Conservation (phyloP, 148 eudicot genomes). For the Oxyria digyna region DNA sequence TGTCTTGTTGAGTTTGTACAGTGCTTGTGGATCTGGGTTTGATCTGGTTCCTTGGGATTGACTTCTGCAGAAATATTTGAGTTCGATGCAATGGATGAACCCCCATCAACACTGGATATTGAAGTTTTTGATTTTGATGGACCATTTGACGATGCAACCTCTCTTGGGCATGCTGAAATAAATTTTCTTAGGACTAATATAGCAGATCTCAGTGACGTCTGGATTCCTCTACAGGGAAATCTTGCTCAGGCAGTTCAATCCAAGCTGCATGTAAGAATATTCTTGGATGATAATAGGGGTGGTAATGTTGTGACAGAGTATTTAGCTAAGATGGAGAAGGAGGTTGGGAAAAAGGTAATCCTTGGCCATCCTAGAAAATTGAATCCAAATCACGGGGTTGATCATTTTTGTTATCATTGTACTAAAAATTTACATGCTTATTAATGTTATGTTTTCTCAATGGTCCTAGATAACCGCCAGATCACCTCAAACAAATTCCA, state of each 20-base stretch:
- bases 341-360: slow-evolving; percentile 93
- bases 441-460: slow-evolving; percentile 2
- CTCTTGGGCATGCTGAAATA: slow-evolving; percentile 82
- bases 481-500: slow-evolving; percentile 93
- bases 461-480: slow-evolving; percentile 56
- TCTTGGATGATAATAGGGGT: slow-evolving; percentile 69
- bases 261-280: slow-evolving; percentile 73
- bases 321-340: slow-evolving; percentile 86
- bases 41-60: slow-evolving; percentile 7
- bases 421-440: not conserved
- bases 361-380: not conserved
- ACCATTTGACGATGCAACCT: slow-evolving; percentile 90
- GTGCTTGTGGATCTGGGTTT: slow-evolving; percentile 2
- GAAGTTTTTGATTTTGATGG: slow-evolving; percentile 99
- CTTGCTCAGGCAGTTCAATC: slow-evolving; percentile 94
- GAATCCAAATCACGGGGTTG: not conserved
- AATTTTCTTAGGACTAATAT: slow-evolving; percentile 73
- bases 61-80: slow-evolving; percentile 82
- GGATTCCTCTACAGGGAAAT: slow-evolving; percentile 92
- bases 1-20: not conserved
- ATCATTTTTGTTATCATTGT: not conserved
- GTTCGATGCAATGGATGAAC: slow-evolving; percentile 97
- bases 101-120: slow-evolving; percentile 81
- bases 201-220: slow-evolving; percentile 75
- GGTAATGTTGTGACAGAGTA: slow-evolving; percentile 67